A percentile compares a stretch with the other conserved stretches of the same genome.
Evolutionary conservation across 257 asterid species (phyloP).

Genomic region (Gynochthodes officinalis): DNA sequence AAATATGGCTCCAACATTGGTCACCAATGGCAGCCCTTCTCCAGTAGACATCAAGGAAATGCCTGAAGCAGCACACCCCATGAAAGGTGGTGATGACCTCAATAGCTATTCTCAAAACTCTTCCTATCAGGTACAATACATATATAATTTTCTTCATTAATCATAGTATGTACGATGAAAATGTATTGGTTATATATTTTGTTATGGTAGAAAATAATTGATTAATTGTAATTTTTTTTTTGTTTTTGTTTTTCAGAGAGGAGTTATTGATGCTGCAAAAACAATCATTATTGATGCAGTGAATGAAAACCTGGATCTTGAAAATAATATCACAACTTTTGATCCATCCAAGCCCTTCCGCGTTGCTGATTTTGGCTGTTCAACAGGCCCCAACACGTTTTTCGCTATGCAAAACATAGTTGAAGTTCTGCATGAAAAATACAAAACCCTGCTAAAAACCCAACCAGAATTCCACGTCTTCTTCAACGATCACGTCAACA

Average conservation of each 20-base stretch:
- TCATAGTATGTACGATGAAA: too few species aligned
- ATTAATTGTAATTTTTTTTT: too few species aligned
- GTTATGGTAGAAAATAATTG: too few species aligned
- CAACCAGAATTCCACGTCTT: slow-evolving; percentile 32
- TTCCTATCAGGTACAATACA: slow-evolving; percentile 11
- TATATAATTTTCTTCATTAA: too few species aligned
- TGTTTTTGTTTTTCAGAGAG: slow-evolving; percentile 7
- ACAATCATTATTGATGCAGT: slow-evolving; percentile 8
- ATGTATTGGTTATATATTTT: too few species aligned
- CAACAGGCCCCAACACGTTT: slow-evolving; percentile 44
- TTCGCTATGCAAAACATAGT: slow-evolving; percentile 36
- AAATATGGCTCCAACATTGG: slow-evolving; percentile 8
- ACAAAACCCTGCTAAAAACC: neutral
- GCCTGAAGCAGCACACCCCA: slow-evolving; percentile 14
- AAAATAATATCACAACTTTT: neutral
- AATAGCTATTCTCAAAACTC: slow-evolving; percentile 17
- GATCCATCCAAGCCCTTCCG: slow-evolving; percentile 13
- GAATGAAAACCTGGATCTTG: slow-evolving; percentile 5
- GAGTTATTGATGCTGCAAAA: slow-evolving; percentile 20
- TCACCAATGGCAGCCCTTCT: neutral
- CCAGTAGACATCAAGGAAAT: neutral
- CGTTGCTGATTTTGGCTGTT: slow-evolving; percentile 49
- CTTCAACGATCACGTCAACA: slow-evolving; percentile 31
- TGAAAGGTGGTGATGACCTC: slow-evolving; percentile 19
- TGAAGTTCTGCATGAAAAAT: slow-evolving; percentile 20